Base-by-base conservation (phyloP, 108 stramenopile species). In the Nitzschia sp. region DNA sequence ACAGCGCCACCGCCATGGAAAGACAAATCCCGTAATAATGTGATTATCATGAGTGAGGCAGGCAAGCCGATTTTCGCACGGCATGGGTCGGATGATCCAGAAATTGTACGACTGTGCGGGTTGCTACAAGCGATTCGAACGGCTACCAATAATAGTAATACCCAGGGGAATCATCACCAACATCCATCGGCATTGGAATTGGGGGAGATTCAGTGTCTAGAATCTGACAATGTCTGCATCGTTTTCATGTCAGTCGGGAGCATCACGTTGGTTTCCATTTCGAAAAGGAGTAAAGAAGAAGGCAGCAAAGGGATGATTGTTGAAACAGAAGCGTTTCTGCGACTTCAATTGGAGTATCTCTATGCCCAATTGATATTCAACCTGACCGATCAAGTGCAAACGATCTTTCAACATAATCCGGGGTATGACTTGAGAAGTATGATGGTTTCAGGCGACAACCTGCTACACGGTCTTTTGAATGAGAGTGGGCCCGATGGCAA, bases 31-130 rank as follows among this genome's bases (percentile, higher is more conserved):
- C 38, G 13, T 13, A 41, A 57, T 66, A 92, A 92, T 70, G 71
- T 89, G 19, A 63, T 92, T 46, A 74, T 92, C 53, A 76, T 90
- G 80, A 89, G 77, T 53, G 81, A 78, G 17, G 85, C 87, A 4
- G 91, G 91, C 21, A 92, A 92, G 50, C 88, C 88, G 27, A 80
- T 92, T 11, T 92, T 88, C 52, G 77, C 80, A 0, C 75, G 83
- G 3, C 75, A 83, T 66, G 84, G 78, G 17, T 52, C 73, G 6
- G 88, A 85, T 55, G 76, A 79, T 19, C n/a, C n/a, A n/a, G 78
- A 85, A n/a, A 72, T 85, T 71, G 70, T 79, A n/a, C 74, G 79
- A 56, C 69, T 79, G 0, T 88, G 86, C 44, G 85, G 82, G 3
- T 53, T 92, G 3, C 22, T 92, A 17, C 86, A 87, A 66, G 88